phyloP scores from a whole-genome alignment of 495 filamentous ascomycete genomes.

The Penicillium antarcticum region DNA sequence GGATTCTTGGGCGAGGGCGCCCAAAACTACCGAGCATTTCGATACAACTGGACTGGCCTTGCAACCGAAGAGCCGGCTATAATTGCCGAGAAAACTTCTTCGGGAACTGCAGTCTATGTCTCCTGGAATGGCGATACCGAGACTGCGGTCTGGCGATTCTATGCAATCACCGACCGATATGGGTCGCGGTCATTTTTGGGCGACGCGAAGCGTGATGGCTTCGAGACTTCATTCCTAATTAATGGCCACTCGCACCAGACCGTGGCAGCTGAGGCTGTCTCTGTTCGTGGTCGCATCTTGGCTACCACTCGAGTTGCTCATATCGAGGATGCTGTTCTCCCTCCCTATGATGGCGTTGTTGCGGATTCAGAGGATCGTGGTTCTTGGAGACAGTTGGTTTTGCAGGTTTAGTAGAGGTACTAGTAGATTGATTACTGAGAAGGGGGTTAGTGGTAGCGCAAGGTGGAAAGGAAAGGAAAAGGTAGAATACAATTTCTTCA shows the following conservation, averaged over 20 bases:
- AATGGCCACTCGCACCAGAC: constrained; percentile 5
- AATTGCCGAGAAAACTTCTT: constrained; percentile 25
- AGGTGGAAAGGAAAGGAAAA: too few species aligned
- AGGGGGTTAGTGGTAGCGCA: too few species aligned
- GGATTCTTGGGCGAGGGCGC: constrained; percentile 27
- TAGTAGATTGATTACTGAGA: neutral
- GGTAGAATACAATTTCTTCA: too few species aligned
- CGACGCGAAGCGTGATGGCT: constrained; percentile 29
- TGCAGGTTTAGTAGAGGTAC: constrained; percentile 4
- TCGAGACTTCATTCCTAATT: constrained; percentile 34
- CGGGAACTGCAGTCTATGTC: constrained; percentile 33
- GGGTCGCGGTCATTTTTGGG: constrained; percentile 35
- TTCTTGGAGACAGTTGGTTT: constrained; percentile 9
- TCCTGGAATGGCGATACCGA: constrained; percentile 46
- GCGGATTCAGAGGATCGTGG: neutral
- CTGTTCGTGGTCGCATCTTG: constrained; percentile 23
- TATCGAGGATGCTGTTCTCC: constrained; percentile 21
- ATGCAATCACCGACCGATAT: constrained; percentile 28
- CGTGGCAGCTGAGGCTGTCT: constrained; percentile 16
- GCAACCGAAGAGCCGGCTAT: constrained; percentile 33
- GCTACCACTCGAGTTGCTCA: constrained; percentile 17
- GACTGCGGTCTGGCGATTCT: constrained; percentile 37
- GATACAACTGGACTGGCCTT: constrained; percentile 35
- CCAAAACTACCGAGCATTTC: constrained; percentile 34
- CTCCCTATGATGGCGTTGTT: neutral